phyloP scores from a whole-genome alignment of 148 eudicot genomes.

The Dianthus caryophyllus region DNA sequence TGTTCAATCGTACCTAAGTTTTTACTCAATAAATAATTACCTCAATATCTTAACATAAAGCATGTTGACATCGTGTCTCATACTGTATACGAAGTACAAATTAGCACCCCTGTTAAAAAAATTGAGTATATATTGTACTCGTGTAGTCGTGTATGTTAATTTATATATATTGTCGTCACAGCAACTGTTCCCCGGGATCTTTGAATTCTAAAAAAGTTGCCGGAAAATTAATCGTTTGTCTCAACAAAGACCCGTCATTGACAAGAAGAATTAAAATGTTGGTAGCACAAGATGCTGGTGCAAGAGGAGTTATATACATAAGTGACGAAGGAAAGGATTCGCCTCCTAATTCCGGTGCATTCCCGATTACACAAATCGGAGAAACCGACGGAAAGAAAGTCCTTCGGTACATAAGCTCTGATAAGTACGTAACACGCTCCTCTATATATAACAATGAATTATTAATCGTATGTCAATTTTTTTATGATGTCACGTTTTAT shows the following conservation, averaged over 20 bases:
- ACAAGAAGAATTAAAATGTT: slow-evolving; percentile 42
- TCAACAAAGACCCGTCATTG: slow-evolving; percentile 27
- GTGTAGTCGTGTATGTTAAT: neutral
- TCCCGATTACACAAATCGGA: slow-evolving; percentile 49
- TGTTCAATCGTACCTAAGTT: too few species aligned
- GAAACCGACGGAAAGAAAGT: slow-evolving; percentile 35
- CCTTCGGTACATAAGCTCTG: slow-evolving; percentile 55
- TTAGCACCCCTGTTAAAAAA: too few species aligned
- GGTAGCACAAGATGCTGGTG: slow-evolving; percentile 54
- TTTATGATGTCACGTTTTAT: too few species aligned
- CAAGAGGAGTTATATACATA: slow-evolving; percentile 48
- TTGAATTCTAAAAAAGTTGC: slow-evolving; percentile 39
- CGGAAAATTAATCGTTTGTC: slow-evolving; percentile 54
- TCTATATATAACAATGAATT: too few species aligned
- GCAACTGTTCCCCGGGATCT: slow-evolving; percentile 60
- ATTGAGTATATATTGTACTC: too few species aligned
- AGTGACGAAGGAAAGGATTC: slow-evolving; percentile 26
- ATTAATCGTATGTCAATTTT: too few species aligned
- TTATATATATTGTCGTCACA: slow-evolving; percentile 23
- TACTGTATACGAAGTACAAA: too few species aligned
- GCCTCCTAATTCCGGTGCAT: slow-evolving; percentile 46
- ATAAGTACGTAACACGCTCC: slow-evolving; percentile 30
- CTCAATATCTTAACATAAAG: too few species aligned
- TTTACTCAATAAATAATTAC: too few species aligned
- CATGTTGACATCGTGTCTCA: too few species aligned